A percentile compares a stretch with the other conserved stretches of the same genome.
These are phyloP conservation scores for Dalbergia oliveri DNA, from an alignment of 306 rosid species.

Conservation along the genomic window DNA sequence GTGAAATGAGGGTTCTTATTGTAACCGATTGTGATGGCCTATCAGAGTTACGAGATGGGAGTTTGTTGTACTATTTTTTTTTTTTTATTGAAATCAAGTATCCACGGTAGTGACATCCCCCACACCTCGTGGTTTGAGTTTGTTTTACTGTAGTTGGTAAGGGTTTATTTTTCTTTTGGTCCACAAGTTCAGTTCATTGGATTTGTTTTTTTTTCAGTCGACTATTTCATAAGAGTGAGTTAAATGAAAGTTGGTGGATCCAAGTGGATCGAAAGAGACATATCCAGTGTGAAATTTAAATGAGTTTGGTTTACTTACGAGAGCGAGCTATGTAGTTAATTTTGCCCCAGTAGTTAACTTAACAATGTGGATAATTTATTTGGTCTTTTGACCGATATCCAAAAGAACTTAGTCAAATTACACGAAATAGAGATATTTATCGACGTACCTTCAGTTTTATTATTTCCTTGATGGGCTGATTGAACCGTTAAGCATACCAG, in stretches of 20 bases:
- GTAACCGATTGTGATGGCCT: not conserved
- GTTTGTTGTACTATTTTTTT: not conserved
- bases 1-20: not conserved
- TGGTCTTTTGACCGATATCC: no score
- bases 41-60: not conserved
- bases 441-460: not conserved
- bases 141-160: not conserved
- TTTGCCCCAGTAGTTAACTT: no score
- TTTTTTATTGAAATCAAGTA: no score
- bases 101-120: no score
- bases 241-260: not conserved
- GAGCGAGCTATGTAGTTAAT: no score
- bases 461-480: constrained; percentile 4
- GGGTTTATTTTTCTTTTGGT: no score
- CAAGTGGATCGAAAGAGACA: not conserved
- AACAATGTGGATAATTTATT: not conserved
- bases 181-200: not conserved
- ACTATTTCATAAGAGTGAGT: not conserved
- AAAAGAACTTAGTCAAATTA: no score
- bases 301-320: no score
- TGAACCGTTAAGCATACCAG: not conserved
- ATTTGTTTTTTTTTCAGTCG: no score
- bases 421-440: not conserved
- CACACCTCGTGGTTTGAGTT: no score
- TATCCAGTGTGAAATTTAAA: no score